phyloP scores from a whole-genome alignment of 2,329 filamentous ascomycete species.

The Talaromyces sp. region DNA sequence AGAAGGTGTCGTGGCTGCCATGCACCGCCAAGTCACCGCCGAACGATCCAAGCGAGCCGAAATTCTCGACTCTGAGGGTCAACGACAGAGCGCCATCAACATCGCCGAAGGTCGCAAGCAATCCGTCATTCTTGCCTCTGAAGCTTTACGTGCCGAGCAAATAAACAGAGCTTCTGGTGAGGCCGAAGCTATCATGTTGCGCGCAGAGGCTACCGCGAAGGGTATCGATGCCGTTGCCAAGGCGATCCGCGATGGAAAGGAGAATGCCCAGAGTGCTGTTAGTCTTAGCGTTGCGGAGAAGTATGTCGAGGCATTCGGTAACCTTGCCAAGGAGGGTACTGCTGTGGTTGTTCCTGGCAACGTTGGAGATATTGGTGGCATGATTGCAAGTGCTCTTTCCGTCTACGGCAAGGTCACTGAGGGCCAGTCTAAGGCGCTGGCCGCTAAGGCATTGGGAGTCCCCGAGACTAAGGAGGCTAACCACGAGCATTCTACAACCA shows the following conservation, averaged over 20 bases:
- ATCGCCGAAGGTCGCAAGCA: constrained; percentile 98
- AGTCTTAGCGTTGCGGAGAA: constrained; percentile 92
- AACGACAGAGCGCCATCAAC: constrained; percentile 96
- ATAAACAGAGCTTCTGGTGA: constrained; percentile 93
- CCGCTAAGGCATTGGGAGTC: constrained; percentile 37
- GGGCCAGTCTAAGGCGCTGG: constrained; percentile 67
- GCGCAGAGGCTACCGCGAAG: constrained; percentile 78
- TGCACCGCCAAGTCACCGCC: constrained; percentile 97
- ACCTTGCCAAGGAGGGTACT: constrained; percentile 91
- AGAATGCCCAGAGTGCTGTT: constrained; percentile 77
- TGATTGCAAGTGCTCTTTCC: constrained; percentile 94
- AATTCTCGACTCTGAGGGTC: constrained; percentile 95
- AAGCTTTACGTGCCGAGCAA: constrained; percentile 83
- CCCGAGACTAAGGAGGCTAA: constrained; percentile 20
- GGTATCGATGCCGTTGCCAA: constrained; percentile 85
- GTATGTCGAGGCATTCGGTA: constrained; percentile 92
- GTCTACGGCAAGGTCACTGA: constrained; percentile 93
- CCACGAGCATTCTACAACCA: constrained; percentile 14
- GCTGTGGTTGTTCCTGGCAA: constrained; percentile 95
- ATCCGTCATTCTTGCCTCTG: constrained; percentile 91
- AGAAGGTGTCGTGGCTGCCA: constrained; percentile 87
- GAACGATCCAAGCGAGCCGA: constrained; percentile 97
- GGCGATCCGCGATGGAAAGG: constrained; percentile 70
- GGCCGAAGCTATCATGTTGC: constrained; percentile 85
- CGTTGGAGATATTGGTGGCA: constrained; percentile 89